Evolutionary conservation across 202 grass and related monocot species (phyloP).

Genomic region (Hordeum pubiflorum): DNA sequence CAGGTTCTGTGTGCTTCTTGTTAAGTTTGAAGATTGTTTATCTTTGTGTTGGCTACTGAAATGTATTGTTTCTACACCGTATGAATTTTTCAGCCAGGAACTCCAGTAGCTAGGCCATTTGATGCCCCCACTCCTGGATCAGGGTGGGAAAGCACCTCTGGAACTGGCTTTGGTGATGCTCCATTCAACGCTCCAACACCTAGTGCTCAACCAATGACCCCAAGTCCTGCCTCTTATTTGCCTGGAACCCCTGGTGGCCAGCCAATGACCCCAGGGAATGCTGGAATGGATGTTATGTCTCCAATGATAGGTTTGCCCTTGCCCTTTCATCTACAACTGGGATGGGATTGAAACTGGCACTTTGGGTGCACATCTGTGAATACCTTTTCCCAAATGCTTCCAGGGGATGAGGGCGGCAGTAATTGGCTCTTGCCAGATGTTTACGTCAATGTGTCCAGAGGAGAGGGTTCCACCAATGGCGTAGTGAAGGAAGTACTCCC

Average conservation of each 20-base stretch:
- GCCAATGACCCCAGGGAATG: conserved; percentile 64
- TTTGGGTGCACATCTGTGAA: background rate
- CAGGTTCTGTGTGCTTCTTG: conserved; percentile 33
- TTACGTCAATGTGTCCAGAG: conserved; percentile 53
- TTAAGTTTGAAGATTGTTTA: conserved; percentile 7
- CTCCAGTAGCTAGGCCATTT: conserved; percentile 49
- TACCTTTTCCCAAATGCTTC: conserved; percentile 5
- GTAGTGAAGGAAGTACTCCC: conserved; percentile 54
- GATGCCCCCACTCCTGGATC: conserved; percentile 87
- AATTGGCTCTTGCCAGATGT: conserved; percentile 56
- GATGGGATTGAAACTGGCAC: background rate
- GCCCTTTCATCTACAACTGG: background rate
- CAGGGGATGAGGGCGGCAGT: conserved; percentile 43
- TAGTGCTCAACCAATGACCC: conserved; percentile 60
- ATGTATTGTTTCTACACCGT: background rate
- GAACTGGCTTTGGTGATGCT: conserved; percentile 44
- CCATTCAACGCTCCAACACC: conserved; percentile 50
- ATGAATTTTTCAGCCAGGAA: conserved; percentile 50
- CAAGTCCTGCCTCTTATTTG: conserved; percentile 54
- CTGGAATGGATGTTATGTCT: conserved; percentile 67
- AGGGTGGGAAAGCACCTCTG: conserved; percentile 57
- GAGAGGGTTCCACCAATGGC: conserved; percentile 30
- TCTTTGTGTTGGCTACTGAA: conserved; percentile 3
- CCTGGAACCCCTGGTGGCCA: conserved; percentile 61
- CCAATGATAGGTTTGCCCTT: conserved; percentile 46